Evolutionary conservation across 106 monocot genomes (phyloP), one percentile per base, ranked within the genome.

Genomic region (Dendrobium catenatum): DNA sequence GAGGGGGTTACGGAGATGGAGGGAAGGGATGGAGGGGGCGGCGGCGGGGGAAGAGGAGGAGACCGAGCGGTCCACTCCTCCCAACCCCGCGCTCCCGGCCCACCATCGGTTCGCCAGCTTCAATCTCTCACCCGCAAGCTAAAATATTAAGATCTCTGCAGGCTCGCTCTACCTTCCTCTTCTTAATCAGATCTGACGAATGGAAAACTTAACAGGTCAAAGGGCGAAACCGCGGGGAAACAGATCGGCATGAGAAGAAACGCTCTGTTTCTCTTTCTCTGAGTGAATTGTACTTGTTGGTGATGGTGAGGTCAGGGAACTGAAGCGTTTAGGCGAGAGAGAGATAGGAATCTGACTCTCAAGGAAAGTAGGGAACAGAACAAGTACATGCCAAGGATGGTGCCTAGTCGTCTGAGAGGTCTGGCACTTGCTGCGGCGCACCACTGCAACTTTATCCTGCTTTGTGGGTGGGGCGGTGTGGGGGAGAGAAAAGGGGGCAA

Each of bases 81-180:
- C 86, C 75, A 85, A 77, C 29, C 74, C 78, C 59, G 61, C 43
- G 55, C 66, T 87, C 15, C 86, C 88, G 9, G 85, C 78, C 88
- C 90, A 90, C 93, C 93, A 90, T 73, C 93, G 51, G 85, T 93
- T 85, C 55, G 90, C 86, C 89, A 88, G 84, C 74, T 74, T 9
- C 6, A 46, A 46, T 46, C 6, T 9, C 46, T 46, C 46, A 46
- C 46, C 46, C 46, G 9, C 46, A 46, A 9, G 46, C 37, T 46
- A 46, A 46, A 46, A 46, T 7, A 46, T 46, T 46, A 46, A 46
- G 46, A 46, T 46, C 46, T 46, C 46, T 46, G 46, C 6, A 46
- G 46, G 8, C 46, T 46, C 8, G 46, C 46, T 46, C 46, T 46
- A 46, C 5, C 46, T 46, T 46, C 46, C 9, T 46, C 46, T 9